Conservation (phyloP, 2,329 filamentous ascomycete species). For the Pyrenochaeta sp. region DNA sequence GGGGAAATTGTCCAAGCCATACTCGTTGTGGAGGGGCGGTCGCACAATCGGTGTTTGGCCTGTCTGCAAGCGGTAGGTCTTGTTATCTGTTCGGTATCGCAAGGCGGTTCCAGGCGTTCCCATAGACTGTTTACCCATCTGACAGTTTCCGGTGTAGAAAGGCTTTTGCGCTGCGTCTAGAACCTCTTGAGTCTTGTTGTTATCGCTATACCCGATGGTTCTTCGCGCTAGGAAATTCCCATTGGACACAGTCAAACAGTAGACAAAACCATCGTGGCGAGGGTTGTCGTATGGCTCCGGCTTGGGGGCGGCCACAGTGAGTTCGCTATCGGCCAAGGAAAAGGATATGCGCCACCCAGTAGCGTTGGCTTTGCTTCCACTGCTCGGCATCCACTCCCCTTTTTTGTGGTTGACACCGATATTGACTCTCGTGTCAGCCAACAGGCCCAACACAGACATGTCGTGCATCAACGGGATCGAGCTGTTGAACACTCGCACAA, state of each 20-base stretch:
- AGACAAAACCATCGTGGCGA: conserved; percentile 10
- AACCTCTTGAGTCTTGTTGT: conserved; percentile 8
- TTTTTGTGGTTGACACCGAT: conserved; percentile 10
- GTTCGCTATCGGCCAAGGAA: conserved; percentile 8
- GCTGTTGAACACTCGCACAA: conserved; percentile 8
- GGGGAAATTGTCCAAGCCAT: conserved; percentile 97
- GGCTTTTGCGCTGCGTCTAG: conserved; percentile 14
- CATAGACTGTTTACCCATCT: conserved; percentile 97
- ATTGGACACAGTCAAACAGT: conserved; percentile 9
- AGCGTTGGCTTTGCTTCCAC: conserved; percentile 5
- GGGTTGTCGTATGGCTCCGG: conserved; percentile 7
- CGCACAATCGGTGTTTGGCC: conserved; percentile 95
- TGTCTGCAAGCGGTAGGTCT: conserved; percentile 91
- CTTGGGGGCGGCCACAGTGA: conserved; percentile 7
- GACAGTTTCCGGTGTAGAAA: conserved; percentile 49
- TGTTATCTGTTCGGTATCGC: conserved; percentile 93
- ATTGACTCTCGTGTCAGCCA: conserved; percentile 9
- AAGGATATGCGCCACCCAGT: conserved; percentile 7
- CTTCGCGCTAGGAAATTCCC: conserved; percentile 9
- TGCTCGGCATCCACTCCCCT: conserved; percentile 6
- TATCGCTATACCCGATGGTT: conserved; percentile 7
- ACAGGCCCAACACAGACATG: conserved; percentile 7
- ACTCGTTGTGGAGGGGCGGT: conserved; percentile 91
- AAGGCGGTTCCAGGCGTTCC: conserved; percentile 89
- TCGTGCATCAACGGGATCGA: conserved; percentile 8